Conservation (phyloP, 257 asterid species). For the Knoxia roxburghii region DNA sequence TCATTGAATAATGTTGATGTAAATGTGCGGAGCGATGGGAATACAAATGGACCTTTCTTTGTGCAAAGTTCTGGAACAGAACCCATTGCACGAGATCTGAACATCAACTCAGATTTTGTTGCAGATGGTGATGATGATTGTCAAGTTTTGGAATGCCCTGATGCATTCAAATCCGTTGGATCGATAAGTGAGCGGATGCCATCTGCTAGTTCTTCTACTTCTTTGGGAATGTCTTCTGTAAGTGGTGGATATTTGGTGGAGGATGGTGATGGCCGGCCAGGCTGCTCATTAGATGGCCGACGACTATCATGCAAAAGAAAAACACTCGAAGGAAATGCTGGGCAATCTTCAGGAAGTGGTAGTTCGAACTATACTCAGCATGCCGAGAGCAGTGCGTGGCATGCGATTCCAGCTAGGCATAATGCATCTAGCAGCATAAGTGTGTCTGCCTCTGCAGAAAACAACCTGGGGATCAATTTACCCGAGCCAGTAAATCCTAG, state of each 20-base stretch:
- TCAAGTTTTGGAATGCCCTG: slow-evolving; percentile 47
- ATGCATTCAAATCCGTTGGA: slow-evolving; percentile 33
- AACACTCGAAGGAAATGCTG: slow-evolving; percentile 49
- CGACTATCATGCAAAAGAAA: slow-evolving; percentile 76
- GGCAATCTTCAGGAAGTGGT: slow-evolving; percentile 70
- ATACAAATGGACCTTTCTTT: slow-evolving; percentile 25
- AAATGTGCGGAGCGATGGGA: slow-evolving; percentile 28
- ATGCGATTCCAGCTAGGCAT: slow-evolving; percentile 26
- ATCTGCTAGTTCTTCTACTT: slow-evolving; percentile 33
- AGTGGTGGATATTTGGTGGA: slow-evolving; percentile 32
- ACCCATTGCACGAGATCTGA: slow-evolving; percentile 41
- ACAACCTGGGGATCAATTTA: slow-evolving; percentile 22
- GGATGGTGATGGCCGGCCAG: slow-evolving; percentile 43
- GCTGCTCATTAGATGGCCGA: slow-evolving; percentile 49
- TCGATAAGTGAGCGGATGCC: slow-evolving; percentile 35
- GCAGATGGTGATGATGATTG: slow-evolving; percentile 46
- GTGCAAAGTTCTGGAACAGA: slow-evolving; percentile 32
- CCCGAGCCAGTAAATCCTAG: slow-evolving; percentile 52
- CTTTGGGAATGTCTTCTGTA: slow-evolving; percentile 32
- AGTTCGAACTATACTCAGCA: slow-evolving; percentile 43
- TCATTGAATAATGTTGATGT: slow-evolving; percentile 32
- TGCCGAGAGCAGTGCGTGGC: slow-evolving; percentile 49
- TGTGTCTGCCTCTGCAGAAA: slow-evolving; percentile 31
- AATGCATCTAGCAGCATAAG: slow-evolving; percentile 24
- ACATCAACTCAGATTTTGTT: slow-evolving; percentile 31